These are phyloP conservation scores for Sporopachydermia lactativora DNA, from an alignment of 805 yeast species.

Conservation along the genomic window DNA sequence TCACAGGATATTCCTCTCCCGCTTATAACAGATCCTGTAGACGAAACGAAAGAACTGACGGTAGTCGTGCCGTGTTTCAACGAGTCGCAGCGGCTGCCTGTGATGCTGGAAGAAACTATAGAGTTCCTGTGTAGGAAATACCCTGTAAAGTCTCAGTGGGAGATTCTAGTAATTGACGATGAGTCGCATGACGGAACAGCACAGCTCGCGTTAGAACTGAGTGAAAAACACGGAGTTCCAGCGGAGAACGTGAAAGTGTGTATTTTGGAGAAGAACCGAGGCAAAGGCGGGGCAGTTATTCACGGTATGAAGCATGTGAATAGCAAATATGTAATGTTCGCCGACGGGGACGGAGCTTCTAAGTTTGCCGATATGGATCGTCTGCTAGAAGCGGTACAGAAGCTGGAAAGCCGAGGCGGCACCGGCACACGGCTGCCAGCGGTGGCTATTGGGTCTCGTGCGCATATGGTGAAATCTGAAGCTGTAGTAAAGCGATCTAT, in stretches of 20 bases:
- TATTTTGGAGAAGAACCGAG: slow-evolving; percentile 63
- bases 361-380: slow-evolving; percentile 53
- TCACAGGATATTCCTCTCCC: slow-evolving; percentile 4
- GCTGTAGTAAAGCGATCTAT: slow-evolving; percentile 93
- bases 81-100: slow-evolving; percentile 57
- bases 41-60: slow-evolving; percentile 36
- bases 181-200: slow-evolving; percentile 78
- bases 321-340: slow-evolving; percentile 70
- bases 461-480: slow-evolving; percentile 91
- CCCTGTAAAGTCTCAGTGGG: slow-evolving; percentile 32
- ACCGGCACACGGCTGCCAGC: slow-evolving; percentile 25
- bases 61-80: slow-evolving; percentile 92
- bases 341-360: slow-evolving; percentile 97
- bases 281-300: slow-evolving; percentile 94
- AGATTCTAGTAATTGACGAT: slow-evolving; percentile 81
- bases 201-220: slow-evolving; percentile 51
- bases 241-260: slow-evolving; percentile 60
- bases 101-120: slow-evolving; percentile 61
- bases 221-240: slow-evolving; percentile 18
- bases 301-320: slow-evolving; percentile 73
- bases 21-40: not conserved
- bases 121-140: slow-evolving; percentile 30
- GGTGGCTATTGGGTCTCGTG: slow-evolving; percentile 83
- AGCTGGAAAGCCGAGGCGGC: slow-evolving; percentile 14
- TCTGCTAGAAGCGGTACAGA: slow-evolving; percentile 30